Base-by-base conservation (phyloP, 805 yeast species). In the Vanderwaltozyma verrucispora region DNA sequence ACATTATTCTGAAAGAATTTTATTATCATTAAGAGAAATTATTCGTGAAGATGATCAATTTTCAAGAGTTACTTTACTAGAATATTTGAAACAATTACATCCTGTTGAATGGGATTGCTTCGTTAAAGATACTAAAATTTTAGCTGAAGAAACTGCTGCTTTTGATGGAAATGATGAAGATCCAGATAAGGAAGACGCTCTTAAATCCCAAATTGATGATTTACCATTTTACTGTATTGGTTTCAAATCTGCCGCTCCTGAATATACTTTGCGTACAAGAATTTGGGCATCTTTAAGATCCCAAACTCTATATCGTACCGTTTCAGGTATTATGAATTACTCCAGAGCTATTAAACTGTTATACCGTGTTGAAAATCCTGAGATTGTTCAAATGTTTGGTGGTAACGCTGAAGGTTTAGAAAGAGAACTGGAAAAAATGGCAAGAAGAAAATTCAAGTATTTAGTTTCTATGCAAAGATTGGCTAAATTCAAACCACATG, bases 261-360 rank as follows among this genome's bases (percentile, higher is more conserved):
- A 88, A 61, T 92, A 85, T 67, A 85, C 95, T 39, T 68, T 92
- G 56, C 80, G 98, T 68, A 92, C 97, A 9, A 75, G 98, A 68
- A 86, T 89, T 51, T 89, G 98, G 98, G 98, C 98, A 29, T 89
- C 97, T 20, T 74, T 92, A 54, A 78, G 98, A 66, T 82, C 96
- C 29, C 98, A 89, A 70, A 92, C 98, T 26, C 69, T 89, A 54
- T 89, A 89, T 69, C 80, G 98, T 64, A 92, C 98, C 33, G 89
- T 89, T 37, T 84, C 96, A 39, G 98, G 98, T 56, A 92, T 89
- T 69, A 89, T 89, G 98, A 92, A 89, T 68, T 89, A 89, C 62
- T 82, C 96, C 23, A 80, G 96, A 63, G 97, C 98, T 23, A 86
- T 89, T 56, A 92, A 88, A 64, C 68, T 89, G 53, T 70, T 89